These are phyloP conservation scores for Trichosporon sp. DNA, from an alignment of 1,284 basidiomycete species.

Conservation along the genomic window DNA sequence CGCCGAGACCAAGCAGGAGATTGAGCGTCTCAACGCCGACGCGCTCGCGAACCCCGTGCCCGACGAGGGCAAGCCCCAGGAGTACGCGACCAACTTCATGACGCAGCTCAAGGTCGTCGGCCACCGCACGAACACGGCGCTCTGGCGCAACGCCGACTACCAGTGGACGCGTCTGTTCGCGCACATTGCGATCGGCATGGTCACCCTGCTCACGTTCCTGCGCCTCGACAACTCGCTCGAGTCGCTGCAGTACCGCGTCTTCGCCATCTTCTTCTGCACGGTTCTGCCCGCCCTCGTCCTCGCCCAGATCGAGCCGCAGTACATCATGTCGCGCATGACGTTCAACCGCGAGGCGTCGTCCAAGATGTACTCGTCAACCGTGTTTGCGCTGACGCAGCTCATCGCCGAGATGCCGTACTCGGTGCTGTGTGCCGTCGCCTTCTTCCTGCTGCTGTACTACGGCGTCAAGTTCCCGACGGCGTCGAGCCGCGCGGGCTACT, in stretches of 20 bases:
- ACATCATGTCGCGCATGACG: constrained; percentile 67
- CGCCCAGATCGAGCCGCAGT: constrained; percentile 69
- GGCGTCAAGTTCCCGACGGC: constrained; percentile 37
- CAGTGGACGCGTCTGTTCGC: constrained; percentile 74
- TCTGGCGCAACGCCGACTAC: constrained; percentile 71
- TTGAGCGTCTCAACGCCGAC: constrained; percentile 51
- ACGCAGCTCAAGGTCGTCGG: constrained; percentile 75
- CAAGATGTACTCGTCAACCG: constrained; percentile 51
- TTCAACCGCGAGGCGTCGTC: constrained; percentile 56
- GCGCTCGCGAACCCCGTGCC: constrained; percentile 48
- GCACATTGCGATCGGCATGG: constrained; percentile 68
- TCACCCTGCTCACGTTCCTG: constrained; percentile 78
- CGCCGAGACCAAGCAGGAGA: constrained; percentile 46
- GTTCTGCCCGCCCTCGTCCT: constrained; percentile 43
- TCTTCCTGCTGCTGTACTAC: constrained; percentile 60
- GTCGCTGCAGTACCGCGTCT: constrained; percentile 78
- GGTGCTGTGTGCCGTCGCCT: constrained; percentile 64
- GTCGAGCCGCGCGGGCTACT: constrained; percentile 35
- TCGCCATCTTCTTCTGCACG: constrained; percentile 53
- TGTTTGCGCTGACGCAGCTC: constrained; percentile 78
- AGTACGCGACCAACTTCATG: constrained; percentile 62
- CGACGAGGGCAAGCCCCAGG: constrained; percentile 29
- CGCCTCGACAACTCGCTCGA: constrained; percentile 64
- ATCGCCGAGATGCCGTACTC: constrained; percentile 66
- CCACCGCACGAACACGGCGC: constrained; percentile 65